These are phyloP conservation scores for Warburgia ugandensis DNA, from an alignment of 164 flowering plant species.

Conservation along the genomic window DNA sequence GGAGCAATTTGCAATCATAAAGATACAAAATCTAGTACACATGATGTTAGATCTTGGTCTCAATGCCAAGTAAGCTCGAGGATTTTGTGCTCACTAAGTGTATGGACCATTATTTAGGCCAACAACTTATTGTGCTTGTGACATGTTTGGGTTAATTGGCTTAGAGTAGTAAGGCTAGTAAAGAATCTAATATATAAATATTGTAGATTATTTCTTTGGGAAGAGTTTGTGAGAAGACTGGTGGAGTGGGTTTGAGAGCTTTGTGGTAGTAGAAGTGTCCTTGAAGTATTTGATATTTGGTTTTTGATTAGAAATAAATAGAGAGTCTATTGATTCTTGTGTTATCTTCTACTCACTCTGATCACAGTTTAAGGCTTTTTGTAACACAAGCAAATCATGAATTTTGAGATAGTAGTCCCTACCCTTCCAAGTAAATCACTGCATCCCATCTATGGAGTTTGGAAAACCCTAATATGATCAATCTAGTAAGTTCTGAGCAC, in stretches of 20 bases:
- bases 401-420: constrained; percentile 19
- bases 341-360: constrained; percentile 39
- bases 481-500: neutral
- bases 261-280: constrained; percentile 22
- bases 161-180: constrained; percentile 41
- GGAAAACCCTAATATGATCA: neutral
- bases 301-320: constrained; percentile 17
- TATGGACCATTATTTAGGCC: constrained; percentile 13
- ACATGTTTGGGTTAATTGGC: constrained; percentile 51
- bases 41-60: constrained; percentile 30
- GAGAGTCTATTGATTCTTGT: constrained; percentile 31
- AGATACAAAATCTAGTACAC: constrained; percentile 45
- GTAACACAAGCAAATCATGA: constrained; percentile 23
- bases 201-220: constrained; percentile 51
- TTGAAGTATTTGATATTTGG: constrained; percentile 25
- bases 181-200: constrained; percentile 47
- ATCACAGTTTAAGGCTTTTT: constrained; percentile 23
- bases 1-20: constrained; percentile 48
- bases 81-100: constrained; percentile 14
- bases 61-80: constrained; percentile 10
- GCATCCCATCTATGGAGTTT: neutral
- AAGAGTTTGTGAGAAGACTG: constrained; percentile 37
- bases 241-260: constrained; percentile 42
- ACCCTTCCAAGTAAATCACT: constrained; percentile 21
- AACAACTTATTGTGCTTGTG: constrained; percentile 26